Percentiles rank a stretch among this genome's conserved stretches.
These are phyloP conservation scores for Aspergillus alliaceus DNA, from an alignment of 2,329 filamentous ascomycete species.

Conservation along the genomic window DNA sequence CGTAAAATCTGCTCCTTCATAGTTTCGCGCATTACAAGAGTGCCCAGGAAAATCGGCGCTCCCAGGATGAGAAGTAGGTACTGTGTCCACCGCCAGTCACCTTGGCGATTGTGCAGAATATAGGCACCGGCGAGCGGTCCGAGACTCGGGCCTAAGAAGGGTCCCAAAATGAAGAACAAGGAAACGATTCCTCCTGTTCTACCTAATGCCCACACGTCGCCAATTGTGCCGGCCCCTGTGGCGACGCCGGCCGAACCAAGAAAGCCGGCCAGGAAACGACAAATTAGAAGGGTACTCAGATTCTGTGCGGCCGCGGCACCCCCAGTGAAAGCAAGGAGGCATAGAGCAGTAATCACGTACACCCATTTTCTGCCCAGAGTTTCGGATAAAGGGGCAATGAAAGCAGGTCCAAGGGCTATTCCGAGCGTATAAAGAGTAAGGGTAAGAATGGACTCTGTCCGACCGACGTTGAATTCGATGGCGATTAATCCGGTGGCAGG, in stretches of 20 bases:
- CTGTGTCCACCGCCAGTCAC: constrained; percentile 5
- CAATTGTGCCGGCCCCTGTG: constrained; percentile 69
- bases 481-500: constrained; percentile 3
- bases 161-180: constrained; percentile 56
- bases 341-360: constrained; percentile 34
- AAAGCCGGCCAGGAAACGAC: constrained; percentile 74
- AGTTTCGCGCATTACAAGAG: too few relatives aligned
- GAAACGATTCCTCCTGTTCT: constrained; percentile 3
- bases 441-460: constrained; percentile 31
- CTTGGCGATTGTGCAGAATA: constrained; percentile 2
- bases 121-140: constrained; percentile 17
- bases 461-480: constrained; percentile 14
- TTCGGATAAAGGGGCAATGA: constrained; percentile 39
- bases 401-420: constrained; percentile 36
- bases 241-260: constrained; percentile 66
- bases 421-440: constrained; percentile 39
- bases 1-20: constrained; percentile 4
- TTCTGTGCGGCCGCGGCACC: constrained; percentile 55
- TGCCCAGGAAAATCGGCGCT: not conserved
- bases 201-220: constrained; percentile 64
- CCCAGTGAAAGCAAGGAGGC: constrained; percentile 37
- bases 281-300: constrained; percentile 67
- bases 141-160: constrained; percentile 62
- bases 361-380: constrained; percentile 36
- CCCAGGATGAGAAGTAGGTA: constrained; percentile 1